A percentile compares a stretch with the other conserved stretches of the same genome.
phyloP scores from a whole-genome alignment of 805 yeast genomes.

The Yarrowia deformans region DNA sequence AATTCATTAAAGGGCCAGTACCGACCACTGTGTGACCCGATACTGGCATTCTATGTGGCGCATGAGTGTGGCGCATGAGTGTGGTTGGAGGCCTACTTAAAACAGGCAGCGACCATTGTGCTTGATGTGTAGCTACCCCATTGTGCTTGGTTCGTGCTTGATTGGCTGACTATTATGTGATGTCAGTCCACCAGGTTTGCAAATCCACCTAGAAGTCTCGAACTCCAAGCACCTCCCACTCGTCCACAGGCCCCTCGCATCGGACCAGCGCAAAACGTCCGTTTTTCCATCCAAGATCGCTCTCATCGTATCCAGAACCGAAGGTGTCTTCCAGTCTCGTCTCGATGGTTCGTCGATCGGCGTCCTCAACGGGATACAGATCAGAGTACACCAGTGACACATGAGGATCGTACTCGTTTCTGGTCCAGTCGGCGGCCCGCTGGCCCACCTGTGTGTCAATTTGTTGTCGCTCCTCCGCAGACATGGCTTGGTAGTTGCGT shows the following conservation, averaged over 20 bases:
- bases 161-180: neutral
- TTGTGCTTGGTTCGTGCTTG: neutral
- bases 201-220: constrained; percentile 45
- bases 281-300: constrained; percentile 66
- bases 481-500: constrained; percentile 46
- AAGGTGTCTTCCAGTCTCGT: constrained; percentile 71
- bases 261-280: constrained; percentile 71
- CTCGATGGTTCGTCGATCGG: constrained; percentile 66
- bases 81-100: neutral
- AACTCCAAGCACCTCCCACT: constrained; percentile 70
- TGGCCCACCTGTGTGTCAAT: constrained; percentile 51
- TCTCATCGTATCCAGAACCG: constrained; percentile 54
- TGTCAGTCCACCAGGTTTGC: too few relatives aligned
- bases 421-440: constrained; percentile 65
- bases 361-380: constrained; percentile 69
- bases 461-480: constrained; percentile 44
- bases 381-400: constrained; percentile 73
- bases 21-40: neutral
- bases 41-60: constrained; percentile 8
- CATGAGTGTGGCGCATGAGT: too few relatives aligned
- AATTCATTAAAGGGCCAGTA: constrained; percentile 19
- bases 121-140: too few relatives aligned
- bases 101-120: neutral
- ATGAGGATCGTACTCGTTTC: constrained; percentile 70
- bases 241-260: constrained; percentile 73